phyloP scores from a whole-genome alignment of 2,329 filamentous ascomycete species.

The Neurospora sp. region DNA sequence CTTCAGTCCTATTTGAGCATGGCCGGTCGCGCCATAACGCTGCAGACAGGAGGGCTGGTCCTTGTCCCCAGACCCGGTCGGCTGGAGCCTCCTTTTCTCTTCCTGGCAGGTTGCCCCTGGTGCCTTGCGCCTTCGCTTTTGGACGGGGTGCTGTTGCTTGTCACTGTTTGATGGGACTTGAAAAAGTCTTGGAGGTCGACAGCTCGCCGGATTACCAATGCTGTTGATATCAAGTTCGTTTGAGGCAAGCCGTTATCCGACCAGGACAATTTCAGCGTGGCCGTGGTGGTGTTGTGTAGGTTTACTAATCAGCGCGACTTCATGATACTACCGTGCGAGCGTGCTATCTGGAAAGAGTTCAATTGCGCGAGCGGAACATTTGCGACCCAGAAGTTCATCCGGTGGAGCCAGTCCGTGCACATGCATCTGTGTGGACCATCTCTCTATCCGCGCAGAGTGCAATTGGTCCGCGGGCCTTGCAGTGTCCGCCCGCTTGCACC shows the following conservation, averaged over 20 bases:
- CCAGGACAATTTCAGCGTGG: neutral
- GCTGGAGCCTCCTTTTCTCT: neutral
- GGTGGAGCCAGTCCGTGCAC: neutral
- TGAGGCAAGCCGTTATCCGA: neutral
- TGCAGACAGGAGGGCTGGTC: neutral
- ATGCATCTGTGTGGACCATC: neutral
- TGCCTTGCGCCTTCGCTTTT: neutral
- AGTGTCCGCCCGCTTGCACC: neutral
- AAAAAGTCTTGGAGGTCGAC: neutral
- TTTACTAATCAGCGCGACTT: neutral
- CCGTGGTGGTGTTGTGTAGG: neutral
- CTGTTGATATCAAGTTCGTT: neutral
- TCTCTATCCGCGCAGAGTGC: neutral
- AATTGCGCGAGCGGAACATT: neutral
- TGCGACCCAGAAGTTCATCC: neutral
- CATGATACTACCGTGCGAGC: neutral
- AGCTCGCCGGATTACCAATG: neutral
- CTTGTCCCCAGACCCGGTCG: neutral
- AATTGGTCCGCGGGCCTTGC: neutral
- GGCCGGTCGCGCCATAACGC: neutral
- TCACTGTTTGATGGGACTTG: neutral
- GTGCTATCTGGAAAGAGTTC: neutral
- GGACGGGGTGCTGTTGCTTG: neutral
- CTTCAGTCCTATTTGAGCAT: neutral
- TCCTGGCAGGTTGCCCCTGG: constrained; percentile 2